phyloP scores from a whole-genome alignment of 495 filamentous ascomycete species.

The Trichoderma asperelloides region DNA sequence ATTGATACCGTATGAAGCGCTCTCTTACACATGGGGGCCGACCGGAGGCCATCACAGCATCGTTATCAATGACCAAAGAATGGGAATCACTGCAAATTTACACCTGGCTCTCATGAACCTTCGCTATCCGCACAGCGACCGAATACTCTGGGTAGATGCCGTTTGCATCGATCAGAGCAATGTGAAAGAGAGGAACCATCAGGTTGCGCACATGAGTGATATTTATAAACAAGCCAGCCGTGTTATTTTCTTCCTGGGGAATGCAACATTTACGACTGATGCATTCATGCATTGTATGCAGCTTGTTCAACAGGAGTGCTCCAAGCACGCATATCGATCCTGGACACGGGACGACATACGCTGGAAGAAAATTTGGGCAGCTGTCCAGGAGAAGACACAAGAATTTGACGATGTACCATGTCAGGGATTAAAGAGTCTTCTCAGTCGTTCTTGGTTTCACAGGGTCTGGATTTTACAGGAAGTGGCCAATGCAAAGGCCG shows the following conservation, averaged over 20 bases:
- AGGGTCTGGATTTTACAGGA: constrained; percentile 33
- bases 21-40: neutral
- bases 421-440: neutral
- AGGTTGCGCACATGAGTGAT: neutral
- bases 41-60: neutral
- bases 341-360: neutral
- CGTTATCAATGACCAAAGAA: neutral
- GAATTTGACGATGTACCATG: neutral
- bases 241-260: neutral
- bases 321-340: neutral
- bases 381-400: neutral
- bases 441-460: constrained; percentile 20
- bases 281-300: neutral
- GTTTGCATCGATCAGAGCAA: neutral
- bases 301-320: neutral
- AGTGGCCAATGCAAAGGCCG: neutral
- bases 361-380: neutral
- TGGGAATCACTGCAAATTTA: neutral
- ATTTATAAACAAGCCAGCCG: neutral
- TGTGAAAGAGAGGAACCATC: neutral
- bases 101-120: neutral
- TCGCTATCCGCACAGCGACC: neutral
- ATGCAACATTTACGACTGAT: neutral
- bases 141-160: neutral
- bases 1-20: neutral